Conservation (phyloP, 345 rosid species). For the Syzygium aromaticum region DNA sequence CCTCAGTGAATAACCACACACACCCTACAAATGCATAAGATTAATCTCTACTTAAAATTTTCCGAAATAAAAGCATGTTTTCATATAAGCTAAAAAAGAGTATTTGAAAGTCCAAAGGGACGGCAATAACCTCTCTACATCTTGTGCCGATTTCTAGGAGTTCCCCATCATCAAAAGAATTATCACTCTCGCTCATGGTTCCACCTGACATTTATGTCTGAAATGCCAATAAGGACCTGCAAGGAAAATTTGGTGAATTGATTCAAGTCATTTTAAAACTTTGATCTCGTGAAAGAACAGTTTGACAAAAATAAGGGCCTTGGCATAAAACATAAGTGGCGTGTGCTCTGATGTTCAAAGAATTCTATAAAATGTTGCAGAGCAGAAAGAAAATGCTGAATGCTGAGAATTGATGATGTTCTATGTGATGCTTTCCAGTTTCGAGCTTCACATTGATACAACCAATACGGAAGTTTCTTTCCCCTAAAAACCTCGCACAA, state of each 20-base stretch:
- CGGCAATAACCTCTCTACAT: slow-evolving; percentile 42
- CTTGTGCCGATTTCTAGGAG: slow-evolving; percentile 44
- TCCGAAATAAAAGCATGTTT: background rate
- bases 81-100: background rate
- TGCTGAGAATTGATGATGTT: background rate
- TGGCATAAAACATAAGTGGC: too few species aligned
- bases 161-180: slow-evolving; percentile 34
- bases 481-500: background rate
- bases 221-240: background rate
- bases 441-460: background rate
- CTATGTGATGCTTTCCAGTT: background rate
- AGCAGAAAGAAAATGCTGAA: background rate
- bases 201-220: background rate
- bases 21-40: background rate
- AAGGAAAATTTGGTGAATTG: background rate
- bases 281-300: background rate
- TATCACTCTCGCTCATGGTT: slow-evolving; percentile 5
- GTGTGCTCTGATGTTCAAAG: too few species aligned
- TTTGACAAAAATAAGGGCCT: background rate
- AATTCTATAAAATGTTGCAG: background rate
- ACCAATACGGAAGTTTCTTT: background rate
- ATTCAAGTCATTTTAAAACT: background rate
- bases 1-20: background rate
- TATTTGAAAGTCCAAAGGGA: background rate
- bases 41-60: background rate